Base-by-base conservation (phyloP, 768 basidiomycete species). In the Boletus subparvulus region DNA sequence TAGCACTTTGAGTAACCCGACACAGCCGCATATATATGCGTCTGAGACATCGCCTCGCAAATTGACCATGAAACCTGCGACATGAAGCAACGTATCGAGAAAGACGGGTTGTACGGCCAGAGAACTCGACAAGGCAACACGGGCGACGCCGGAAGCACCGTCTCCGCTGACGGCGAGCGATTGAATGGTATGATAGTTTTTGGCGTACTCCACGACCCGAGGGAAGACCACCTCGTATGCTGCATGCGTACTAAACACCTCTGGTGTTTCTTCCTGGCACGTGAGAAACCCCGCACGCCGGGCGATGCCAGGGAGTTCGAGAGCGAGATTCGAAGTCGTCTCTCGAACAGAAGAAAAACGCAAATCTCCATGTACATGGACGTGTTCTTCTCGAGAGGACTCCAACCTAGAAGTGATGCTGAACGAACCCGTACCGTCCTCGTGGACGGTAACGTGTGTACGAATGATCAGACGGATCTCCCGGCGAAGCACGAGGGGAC, bases 11-110 rank as follows among this genome's bases (percentile, higher is more conserved):
- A 86, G 72, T 6, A 74, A 64, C 16, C 76, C 80, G 32, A 88
- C 74, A 24, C 79, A 75, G 30, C 72, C 79, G 74, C 88, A 90
- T 52, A 91, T 85, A 65, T 81, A 86, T 1, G 79, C 84, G 51
- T 87, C 80, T 28, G 80, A 73, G 26, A 74, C 52, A 11, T 73
- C 68, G 9, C 78, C 81, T 40, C 77, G 79, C 63, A 83, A 65
- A 67, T 90, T 91, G 26, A 83, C 78, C 35, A 89, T 72, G 69
- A 90, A 88, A 4, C 89, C 89, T 0, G 87, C 82, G 37, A 82
- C 77, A 55, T 90, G 89, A 32, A 89, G 72, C 32, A 90, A 73
- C 0, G 85, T 82, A 59, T 90, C 88, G 55, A 81, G 73, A 69
- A 89, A 87, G 26, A 87, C 65, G 6, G 83, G 82, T 57, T 85